A percentile compares a stretch with the other conserved stretches of the same genome.
These are phyloP conservation scores for Antrodiella citrinella DNA, from an alignment of 768 basidiomycete genomes.

Conservation along the genomic window DNA sequence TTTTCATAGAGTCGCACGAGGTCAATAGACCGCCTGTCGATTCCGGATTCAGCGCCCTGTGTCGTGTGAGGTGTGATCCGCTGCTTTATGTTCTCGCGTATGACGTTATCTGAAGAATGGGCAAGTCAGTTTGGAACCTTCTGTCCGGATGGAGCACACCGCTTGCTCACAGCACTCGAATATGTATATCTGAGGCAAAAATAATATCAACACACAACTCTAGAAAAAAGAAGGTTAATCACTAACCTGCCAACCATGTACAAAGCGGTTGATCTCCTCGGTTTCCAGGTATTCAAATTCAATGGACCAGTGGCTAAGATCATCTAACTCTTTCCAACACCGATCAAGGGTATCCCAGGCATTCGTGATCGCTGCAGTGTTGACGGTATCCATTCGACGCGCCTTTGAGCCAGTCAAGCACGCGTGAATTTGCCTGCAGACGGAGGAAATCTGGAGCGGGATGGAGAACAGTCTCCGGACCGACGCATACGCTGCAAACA, in stretches of 20 bases:
- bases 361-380: conserved; percentile 57
- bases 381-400: conserved; percentile 46
- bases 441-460: conserved; percentile 66
- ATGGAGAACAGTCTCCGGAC: conserved; percentile 55
- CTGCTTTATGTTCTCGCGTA: conserved; percentile 75
- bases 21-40: conserved; percentile 19
- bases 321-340: conserved; percentile 81
- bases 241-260: conserved; percentile 80
- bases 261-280: conserved; percentile 59
- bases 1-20: conserved; percentile 33
- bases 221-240: neutral
- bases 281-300: conserved; percentile 32
- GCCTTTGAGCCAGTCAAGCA: conserved; percentile 77
- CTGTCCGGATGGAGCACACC: neutral
- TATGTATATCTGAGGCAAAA: conserved; percentile 58
- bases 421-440: conserved; percentile 72
- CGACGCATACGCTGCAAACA: conserved; percentile 40
- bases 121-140: no score
- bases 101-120: conserved; percentile 69
- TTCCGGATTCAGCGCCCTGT: conserved; percentile 13
- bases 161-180: conserved; percentile 74
- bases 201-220: conserved; percentile 7
- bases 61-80: conserved; percentile 28
- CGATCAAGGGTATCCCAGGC: conserved; percentile 81
- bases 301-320: no score